These are phyloP conservation scores for Mycena floridula DNA, from an alignment of 768 basidiomycete species.

Conservation along the genomic window DNA sequence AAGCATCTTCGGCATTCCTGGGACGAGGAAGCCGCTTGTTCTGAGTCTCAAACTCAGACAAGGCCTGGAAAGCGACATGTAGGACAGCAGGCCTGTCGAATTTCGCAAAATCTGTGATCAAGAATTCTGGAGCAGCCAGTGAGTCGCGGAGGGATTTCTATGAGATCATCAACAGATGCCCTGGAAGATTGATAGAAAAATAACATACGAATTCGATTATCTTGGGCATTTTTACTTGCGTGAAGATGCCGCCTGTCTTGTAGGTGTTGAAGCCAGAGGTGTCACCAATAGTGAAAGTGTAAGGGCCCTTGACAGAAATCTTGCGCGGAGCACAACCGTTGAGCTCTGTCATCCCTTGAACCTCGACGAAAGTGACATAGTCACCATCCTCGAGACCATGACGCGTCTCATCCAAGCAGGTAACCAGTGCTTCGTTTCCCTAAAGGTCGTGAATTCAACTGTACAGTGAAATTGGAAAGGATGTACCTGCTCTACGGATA, in stretches of 20 bases:
- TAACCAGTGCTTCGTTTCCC: conserved; percentile 89
- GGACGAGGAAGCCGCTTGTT: conserved; percentile 72
- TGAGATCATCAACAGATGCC: background rate
- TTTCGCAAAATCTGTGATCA: conserved; percentile 96
- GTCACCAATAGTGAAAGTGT: conserved; percentile 95
- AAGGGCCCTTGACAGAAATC: conserved; percentile 91
- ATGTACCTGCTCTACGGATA: conserved; percentile 79
- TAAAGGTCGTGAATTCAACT: conserved; percentile 19
- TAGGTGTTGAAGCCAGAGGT: conserved; percentile 75
- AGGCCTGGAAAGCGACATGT: conserved; percentile 92
- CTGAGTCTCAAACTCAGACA: conserved; percentile 69
- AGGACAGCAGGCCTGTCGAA: conserved; percentile 89
- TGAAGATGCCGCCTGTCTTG: conserved; percentile 87
- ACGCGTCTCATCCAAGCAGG: conserved; percentile 93
- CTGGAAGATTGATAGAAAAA: background rate
- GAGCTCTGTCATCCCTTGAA: conserved; percentile 90
- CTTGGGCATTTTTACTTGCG: conserved; percentile 99
- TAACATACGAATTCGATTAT: conserved; percentile 82
- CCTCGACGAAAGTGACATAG: conserved; percentile 93
- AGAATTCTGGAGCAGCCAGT: conserved; percentile 71
- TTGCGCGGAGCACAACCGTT: conserved; percentile 92
- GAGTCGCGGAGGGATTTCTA: conserved; percentile 95
- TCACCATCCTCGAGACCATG: conserved; percentile 99
- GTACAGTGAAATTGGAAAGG: conserved; percentile 1
- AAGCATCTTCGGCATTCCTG: conserved; percentile 77